Conservation (phyloP, 192 early-diverging fungal genomes). For the Backusella psychrophila region DNA sequence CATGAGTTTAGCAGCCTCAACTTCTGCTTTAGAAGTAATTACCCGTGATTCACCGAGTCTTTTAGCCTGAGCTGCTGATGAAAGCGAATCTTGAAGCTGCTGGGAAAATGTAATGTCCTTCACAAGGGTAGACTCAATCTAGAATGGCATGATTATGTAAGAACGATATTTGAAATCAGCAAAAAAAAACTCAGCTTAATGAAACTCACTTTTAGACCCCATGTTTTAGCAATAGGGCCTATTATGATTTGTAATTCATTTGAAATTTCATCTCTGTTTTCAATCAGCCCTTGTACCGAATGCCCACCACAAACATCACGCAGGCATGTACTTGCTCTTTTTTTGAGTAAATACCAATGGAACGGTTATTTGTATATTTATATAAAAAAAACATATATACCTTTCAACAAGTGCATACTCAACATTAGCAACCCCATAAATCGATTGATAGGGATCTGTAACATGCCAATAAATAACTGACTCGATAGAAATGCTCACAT, state of each 20-base stretch:
- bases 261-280: conserved; percentile 84
- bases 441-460: conserved; percentile 72
- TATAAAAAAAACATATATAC: conserved; percentile 14
- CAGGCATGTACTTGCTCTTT: conserved; percentile 80
- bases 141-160: background rate
- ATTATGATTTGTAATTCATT: conserved; percentile 84
- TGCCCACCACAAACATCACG: conserved; percentile 77
- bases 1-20: conserved; percentile 78
- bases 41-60: conserved; percentile 86
- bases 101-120: conserved; percentile 79
- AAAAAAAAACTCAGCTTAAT: background rate
- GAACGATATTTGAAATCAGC: background rate
- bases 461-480: conserved; percentile 87
- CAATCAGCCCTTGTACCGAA: conserved; percentile 83
- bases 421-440: conserved; percentile 78
- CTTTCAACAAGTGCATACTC: conserved; percentile 74
- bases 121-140: conserved; percentile 77
- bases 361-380: background rate
- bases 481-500: conserved; percentile 82
- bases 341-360: background rate
- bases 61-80: conserved; percentile 84
- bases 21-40: conserved; percentile 85
- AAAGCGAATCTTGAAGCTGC: conserved; percentile 79
- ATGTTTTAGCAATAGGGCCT: conserved; percentile 68
- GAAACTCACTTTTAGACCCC: conserved; percentile 71